Conservation (phyloP, 2,329 filamentous ascomycete genomes). For the Colletotrichum lini region DNA sequence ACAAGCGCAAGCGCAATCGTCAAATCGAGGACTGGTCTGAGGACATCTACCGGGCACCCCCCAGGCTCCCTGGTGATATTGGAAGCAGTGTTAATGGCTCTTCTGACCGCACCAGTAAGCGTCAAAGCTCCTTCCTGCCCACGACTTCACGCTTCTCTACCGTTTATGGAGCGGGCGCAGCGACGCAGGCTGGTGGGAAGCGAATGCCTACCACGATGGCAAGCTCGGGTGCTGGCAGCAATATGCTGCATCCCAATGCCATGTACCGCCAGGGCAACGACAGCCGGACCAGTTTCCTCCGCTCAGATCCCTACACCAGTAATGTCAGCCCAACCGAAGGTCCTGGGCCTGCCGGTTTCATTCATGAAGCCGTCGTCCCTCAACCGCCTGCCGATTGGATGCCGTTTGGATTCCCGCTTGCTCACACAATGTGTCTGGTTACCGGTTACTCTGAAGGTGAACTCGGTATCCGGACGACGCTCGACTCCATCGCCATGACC, state of each 20-base stretch:
- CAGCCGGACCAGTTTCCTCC: constrained; percentile 76
- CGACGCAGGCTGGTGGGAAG: constrained; percentile 56
- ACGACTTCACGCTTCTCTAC: constrained; percentile 96
- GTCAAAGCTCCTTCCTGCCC: constrained; percentile 86
- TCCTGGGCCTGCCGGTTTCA: constrained; percentile 90
- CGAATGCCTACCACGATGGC: constrained; percentile 91
- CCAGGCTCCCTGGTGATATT: constrained; percentile 82
- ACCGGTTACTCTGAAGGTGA: constrained; percentile 98
- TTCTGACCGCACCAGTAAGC: constrained; percentile 82
- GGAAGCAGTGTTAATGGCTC: constrained; percentile 74
- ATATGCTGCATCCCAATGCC: constrained; percentile 77
- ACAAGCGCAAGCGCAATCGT: constrained; percentile 86
- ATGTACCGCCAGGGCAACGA: constrained; percentile 80
- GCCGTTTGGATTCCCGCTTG: constrained; percentile 94
- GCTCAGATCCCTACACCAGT: constrained; percentile 68
- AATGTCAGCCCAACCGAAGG: constrained; percentile 74
- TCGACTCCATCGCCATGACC: constrained; percentile 96
- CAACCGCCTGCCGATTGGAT: constrained; percentile 98
- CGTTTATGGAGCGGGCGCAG: constrained; percentile 83
- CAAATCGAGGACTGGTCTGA: constrained; percentile 99
- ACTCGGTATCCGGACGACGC: constrained; percentile 90
- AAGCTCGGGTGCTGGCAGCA: constrained; percentile 83
- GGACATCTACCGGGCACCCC: constrained; percentile 94
- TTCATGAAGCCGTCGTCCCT: constrained; percentile 94
- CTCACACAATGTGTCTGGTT: constrained; percentile 93